These are phyloP conservation scores for Rhodamnia rubescens DNA, from an alignment of 345 rosid genomes.

Conservation along the genomic window DNA sequence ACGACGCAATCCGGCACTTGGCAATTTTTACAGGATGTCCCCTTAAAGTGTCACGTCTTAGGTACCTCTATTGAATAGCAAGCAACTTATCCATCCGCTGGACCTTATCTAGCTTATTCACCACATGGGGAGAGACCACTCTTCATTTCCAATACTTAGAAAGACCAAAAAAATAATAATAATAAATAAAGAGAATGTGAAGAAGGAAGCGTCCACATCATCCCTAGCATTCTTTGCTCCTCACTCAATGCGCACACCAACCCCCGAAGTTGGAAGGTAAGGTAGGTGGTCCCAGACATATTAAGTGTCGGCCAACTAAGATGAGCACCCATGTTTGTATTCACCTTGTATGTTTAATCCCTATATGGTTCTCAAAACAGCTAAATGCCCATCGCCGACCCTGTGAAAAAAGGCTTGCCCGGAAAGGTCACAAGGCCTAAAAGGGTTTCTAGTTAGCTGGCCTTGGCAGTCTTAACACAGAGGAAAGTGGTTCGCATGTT, in stretches of 20 bases:
- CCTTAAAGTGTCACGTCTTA: not conserved
- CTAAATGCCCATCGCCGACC: not conserved
- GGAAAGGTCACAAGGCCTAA: not conserved
- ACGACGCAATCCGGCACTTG: not conserved
- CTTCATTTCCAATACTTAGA: not conserved
- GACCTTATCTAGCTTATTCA: not conserved
- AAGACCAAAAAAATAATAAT: not conserved
- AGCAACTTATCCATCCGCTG: not conserved
- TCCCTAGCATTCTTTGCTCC: not conserved
- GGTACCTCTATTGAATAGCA: not conserved
- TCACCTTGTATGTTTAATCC: not conserved
- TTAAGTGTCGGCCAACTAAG: not conserved
- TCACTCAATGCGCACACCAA: not conserved
- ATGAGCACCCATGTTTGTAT: not conserved
- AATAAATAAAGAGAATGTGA: not conserved
- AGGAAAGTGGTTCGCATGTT: not conserved
- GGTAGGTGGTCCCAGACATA: constrained; percentile 16
- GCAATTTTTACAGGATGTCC: not conserved
- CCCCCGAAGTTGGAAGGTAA: constrained; percentile 6
- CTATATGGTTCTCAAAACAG: not conserved
- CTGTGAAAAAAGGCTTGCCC: not conserved
- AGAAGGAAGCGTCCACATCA: constrained; percentile 1
- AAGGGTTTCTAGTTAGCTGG: not conserved
- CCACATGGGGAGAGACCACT: not conserved
- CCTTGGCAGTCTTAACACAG: not conserved